A percentile compares a stretch with the other conserved stretches of the same genome.
phyloP scores from a whole-genome alignment of 2,329 filamentous ascomycete genomes.

The Xylariaceae sp. region DNA sequence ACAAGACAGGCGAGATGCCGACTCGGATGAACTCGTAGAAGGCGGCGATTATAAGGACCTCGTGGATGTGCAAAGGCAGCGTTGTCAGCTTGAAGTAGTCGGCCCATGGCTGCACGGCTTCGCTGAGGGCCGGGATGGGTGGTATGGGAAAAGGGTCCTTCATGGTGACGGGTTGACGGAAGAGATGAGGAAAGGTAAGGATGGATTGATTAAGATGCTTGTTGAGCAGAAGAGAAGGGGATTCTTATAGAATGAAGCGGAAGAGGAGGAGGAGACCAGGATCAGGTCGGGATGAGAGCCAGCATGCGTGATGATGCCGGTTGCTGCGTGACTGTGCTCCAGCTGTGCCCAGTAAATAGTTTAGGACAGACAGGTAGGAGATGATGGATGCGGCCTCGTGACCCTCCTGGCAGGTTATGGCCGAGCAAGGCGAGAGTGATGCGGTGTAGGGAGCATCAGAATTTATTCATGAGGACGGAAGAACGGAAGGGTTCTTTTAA shows the following conservation, averaged over 20 bases:
- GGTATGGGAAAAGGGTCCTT: slow-evolving; percentile 66
- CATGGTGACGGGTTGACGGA: slow-evolving; percentile 44
- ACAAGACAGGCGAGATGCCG: slow-evolving; percentile 63
- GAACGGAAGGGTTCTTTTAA: too few relatives aligned
- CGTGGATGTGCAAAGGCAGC: slow-evolving; percentile 71
- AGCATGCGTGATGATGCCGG: slow-evolving; percentile 11
- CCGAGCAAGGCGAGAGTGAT: neutral
- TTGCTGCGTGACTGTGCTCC: slow-evolving; percentile 6
- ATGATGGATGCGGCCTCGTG: neutral
- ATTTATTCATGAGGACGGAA: neutral
- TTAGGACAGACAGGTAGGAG: neutral
- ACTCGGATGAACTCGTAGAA: slow-evolving; percentile 65
- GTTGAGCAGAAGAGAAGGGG: neutral
- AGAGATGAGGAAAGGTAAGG: neutral
- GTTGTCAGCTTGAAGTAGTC: slow-evolving; percentile 57
- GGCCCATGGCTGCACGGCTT: slow-evolving; percentile 58
- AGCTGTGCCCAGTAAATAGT: neutral
- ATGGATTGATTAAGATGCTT: neutral
- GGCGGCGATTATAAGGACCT: slow-evolving; percentile 60
- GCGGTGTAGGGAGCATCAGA: neutral
- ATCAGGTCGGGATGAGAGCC: neutral
- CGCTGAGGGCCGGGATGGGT: slow-evolving; percentile 52
- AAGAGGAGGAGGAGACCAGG: neutral
- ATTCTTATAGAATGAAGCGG: neutral
- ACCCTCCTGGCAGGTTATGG: neutral